These are phyloP conservation scores for Balakata baccata DNA, from an alignment of 345 rosid genomes.

Conservation along the genomic window DNA sequence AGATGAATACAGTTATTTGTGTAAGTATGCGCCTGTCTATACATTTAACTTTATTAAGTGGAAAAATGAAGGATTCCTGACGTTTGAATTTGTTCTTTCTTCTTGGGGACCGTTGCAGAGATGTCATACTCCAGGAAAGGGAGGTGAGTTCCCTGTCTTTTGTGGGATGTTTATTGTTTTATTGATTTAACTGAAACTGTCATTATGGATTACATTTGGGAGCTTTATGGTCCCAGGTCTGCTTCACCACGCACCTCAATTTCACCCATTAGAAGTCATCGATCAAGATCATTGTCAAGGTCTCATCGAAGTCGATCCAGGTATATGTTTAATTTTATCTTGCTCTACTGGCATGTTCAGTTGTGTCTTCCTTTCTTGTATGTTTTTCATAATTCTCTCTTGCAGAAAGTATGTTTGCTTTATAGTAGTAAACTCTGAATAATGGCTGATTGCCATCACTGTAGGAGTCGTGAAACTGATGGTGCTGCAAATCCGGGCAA, in stretches of 20 bases:
- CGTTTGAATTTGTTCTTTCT: slow-evolving; percentile 8
- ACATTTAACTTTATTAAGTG: background rate
- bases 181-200: background rate
- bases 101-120: slow-evolving; percentile 14
- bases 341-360: background rate
- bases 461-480: slow-evolving; percentile 50
- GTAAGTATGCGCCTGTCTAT: background rate
- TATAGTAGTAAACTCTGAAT: background rate
- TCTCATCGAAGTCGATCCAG: slow-evolving; percentile 56
- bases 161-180: background rate
- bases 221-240: slow-evolving; percentile 33
- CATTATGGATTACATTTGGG: no score
- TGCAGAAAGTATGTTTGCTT: background rate
- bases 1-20: background rate
- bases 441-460: slow-evolving; percentile 1
- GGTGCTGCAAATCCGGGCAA: slow-evolving; percentile 54
- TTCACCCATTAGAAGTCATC: slow-evolving; percentile 38
- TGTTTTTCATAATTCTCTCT: background rate
- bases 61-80: background rate
- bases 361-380: background rate
- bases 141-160: slow-evolving; percentile 32
- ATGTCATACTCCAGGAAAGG: slow-evolving; percentile 54
- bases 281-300: slow-evolving; percentile 48
- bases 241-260: slow-evolving; percentile 34
- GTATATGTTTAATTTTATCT: slow-evolving; percentile 13